phyloP scores from a whole-genome alignment of 2,329 filamentous ascomycete species.

The Colletotrichum limetticola region DNA sequence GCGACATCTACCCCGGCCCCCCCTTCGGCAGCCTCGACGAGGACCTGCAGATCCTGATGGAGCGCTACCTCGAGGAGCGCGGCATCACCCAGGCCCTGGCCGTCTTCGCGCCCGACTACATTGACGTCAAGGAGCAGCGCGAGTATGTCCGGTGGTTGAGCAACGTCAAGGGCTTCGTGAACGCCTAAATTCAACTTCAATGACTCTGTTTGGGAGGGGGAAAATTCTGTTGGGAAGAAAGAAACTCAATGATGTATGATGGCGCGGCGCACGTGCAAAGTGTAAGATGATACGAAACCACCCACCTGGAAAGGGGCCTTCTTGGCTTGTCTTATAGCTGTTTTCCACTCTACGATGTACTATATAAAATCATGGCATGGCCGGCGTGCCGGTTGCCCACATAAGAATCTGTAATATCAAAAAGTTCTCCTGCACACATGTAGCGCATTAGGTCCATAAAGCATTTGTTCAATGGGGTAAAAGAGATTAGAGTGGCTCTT shows the following conservation, averaged over 20 bases:
- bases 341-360: conserved; percentile 37
- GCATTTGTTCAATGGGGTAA: too few species aligned
- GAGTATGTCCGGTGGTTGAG: conserved; percentile 94
- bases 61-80: conserved; percentile 94
- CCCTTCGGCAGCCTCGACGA: conserved; percentile 95
- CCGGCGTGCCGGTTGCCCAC: conserved; percentile 16
- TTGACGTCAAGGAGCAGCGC: conserved; percentile 98
- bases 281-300: conserved; percentile 33
- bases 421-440: not conserved
- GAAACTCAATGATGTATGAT: conserved; percentile 32
- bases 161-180: conserved; percentile 87
- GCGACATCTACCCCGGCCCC: conserved; percentile 87
- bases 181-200: conserved; percentile 61
- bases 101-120: conserved; percentile 93
- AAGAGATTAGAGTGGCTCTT: too few species aligned
- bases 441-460: too few species aligned
- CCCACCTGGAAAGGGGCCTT: conserved; percentile 12
- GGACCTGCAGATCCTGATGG: conserved; percentile 91
- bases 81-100: conserved; percentile 89
- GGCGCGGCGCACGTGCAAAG: conserved; percentile 11
- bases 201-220: not conserved
- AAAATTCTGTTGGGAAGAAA: conserved; percentile 8
- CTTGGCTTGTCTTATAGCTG: conserved; percentile 34
- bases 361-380: conserved; percentile 34
- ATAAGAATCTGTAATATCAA: conserved; percentile 31